Conservation (phyloP, 2,329 filamentous ascomycete species). For the Didymella glomerata region DNA sequence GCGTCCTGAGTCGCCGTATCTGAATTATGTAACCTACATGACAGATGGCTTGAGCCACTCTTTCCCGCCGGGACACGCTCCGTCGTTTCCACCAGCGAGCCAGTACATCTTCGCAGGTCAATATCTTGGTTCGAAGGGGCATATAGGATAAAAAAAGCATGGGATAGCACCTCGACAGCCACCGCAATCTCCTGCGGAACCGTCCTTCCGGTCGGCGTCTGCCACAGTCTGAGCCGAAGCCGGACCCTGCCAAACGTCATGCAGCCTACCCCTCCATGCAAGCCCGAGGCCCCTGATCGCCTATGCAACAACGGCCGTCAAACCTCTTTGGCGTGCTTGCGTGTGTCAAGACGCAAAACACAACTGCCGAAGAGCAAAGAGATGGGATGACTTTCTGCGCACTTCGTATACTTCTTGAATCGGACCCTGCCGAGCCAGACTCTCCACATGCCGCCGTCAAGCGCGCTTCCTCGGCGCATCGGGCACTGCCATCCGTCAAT, state of each 20-base stretch:
- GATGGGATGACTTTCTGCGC: neutral
- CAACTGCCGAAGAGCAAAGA: constrained; percentile 12
- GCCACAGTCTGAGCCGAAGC: constrained; percentile 1
- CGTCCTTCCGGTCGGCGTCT: neutral
- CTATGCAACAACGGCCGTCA: constrained; percentile 10
- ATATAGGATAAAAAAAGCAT: neutral
- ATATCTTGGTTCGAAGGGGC: neutral
- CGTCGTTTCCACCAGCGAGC: neutral
- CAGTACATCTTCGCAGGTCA: neutral
- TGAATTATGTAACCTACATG: neutral
- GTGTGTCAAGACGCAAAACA: neutral
- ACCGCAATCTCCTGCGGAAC: neutral
- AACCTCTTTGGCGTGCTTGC: constrained; percentile 1
- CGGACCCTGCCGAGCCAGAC: constrained; percentile 3
- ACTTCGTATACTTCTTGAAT: neutral
- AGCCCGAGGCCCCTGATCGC: constrained; percentile 12
- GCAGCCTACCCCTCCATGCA: constrained; percentile 21
- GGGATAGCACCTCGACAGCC: neutral
- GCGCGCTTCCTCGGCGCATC: constrained; percentile 11
- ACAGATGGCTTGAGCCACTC: neutral
- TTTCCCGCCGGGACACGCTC: neutral
- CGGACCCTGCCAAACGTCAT: constrained; percentile 35
- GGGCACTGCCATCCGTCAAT: constrained; percentile 6
- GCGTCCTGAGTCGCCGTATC: neutral
- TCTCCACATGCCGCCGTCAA: constrained; percentile 14